Percentiles rank a stretch among this genome's conserved stretches.
Conservation (phyloP, 1,139 yeast species). For the Candida freyschussii region DNA sequence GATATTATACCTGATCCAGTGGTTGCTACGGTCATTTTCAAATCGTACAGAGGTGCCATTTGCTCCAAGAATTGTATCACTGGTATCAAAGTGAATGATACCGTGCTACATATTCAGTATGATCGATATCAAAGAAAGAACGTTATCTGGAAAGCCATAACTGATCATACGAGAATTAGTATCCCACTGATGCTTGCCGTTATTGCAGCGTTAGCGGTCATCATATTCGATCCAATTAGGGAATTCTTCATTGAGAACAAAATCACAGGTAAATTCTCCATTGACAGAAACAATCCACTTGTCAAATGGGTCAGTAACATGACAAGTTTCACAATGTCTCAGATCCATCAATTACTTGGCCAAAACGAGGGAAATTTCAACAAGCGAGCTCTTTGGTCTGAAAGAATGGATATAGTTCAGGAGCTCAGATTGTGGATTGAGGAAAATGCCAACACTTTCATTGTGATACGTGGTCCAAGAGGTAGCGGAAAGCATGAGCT, state of each 20-base stretch:
- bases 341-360: slow-evolving; percentile 35
- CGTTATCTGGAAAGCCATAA: slow-evolving; percentile 48
- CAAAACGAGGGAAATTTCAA: slow-evolving; percentile 11
- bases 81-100: slow-evolving; percentile 57
- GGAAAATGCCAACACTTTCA: slow-evolving; percentile 73
- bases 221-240: slow-evolving; percentile 89
- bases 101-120: slow-evolving; percentile 71
- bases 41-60: slow-evolving; percentile 61
- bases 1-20: slow-evolving; percentile 63
- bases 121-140: slow-evolving; percentile 51
- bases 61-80: slow-evolving; percentile 90
- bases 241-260: slow-evolving; percentile 73
- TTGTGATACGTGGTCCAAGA: slow-evolving; percentile 85
- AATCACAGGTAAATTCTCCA: slow-evolving; percentile 48
- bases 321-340: slow-evolving; percentile 35
- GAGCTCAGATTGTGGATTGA: slow-evolving; percentile 75
- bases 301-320: slow-evolving; percentile 30
- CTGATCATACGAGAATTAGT: slow-evolving; percentile 78
- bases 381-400: slow-evolving; percentile 56
- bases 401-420: slow-evolving; percentile 60
- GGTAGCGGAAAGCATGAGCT: slow-evolving; percentile 90
- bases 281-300: slow-evolving; percentile 32
- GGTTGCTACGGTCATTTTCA: slow-evolving; percentile 46
- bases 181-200: slow-evolving; percentile 48
- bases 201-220: slow-evolving; percentile 72